A percentile compares a stretch with the other conserved stretches of the same genome.
phyloP scores from a whole-genome alignment of 192 early-diverging fungal species.

The Coemansia sp. region DNA sequence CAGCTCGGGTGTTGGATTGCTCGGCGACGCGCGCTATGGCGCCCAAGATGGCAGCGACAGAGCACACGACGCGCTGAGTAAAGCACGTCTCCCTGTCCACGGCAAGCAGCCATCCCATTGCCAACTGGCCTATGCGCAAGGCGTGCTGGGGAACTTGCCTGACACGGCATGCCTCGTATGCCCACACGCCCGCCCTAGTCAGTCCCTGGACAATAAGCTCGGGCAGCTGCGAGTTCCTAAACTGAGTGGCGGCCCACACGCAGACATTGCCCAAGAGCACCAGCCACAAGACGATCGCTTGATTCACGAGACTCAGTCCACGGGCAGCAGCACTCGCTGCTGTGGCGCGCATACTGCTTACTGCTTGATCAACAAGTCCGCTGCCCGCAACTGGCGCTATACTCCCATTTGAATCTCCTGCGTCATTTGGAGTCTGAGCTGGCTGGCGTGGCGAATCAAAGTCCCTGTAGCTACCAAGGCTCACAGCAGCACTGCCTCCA shows the following conservation, averaged over 20 bases:
- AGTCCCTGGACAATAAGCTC: constrained; percentile 13
- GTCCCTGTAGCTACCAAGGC: background rate
- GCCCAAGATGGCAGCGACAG: constrained; percentile 28
- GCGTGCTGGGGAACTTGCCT: constrained; percentile 14
- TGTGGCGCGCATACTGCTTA: constrained; percentile 12
- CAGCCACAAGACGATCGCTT: constrained; percentile 29
- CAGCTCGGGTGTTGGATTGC: constrained; percentile 1
- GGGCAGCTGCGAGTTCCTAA: constrained; percentile 35
- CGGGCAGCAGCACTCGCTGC: background rate
- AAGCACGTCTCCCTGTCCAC: constrained; percentile 31
- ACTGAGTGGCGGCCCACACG: constrained; percentile 32
- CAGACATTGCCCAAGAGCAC: constrained; percentile 31
- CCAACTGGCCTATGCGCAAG: background rate
- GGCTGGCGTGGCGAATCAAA: background rate
- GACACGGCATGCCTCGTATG: background rate
- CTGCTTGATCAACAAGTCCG: background rate
- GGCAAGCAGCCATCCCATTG: constrained; percentile 15
- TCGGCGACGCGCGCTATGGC: constrained; percentile 31
- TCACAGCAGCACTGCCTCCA: background rate
- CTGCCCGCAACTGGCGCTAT: background rate
- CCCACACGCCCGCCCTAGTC: constrained; percentile 2
- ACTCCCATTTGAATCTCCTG: background rate
- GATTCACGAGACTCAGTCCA: constrained; percentile 17
- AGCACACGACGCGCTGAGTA: constrained; percentile 22
- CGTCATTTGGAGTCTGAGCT: background rate